phyloP scores from a whole-genome alignment of 306 rosid genomes.

The Cyclanthera cordifolia region DNA sequence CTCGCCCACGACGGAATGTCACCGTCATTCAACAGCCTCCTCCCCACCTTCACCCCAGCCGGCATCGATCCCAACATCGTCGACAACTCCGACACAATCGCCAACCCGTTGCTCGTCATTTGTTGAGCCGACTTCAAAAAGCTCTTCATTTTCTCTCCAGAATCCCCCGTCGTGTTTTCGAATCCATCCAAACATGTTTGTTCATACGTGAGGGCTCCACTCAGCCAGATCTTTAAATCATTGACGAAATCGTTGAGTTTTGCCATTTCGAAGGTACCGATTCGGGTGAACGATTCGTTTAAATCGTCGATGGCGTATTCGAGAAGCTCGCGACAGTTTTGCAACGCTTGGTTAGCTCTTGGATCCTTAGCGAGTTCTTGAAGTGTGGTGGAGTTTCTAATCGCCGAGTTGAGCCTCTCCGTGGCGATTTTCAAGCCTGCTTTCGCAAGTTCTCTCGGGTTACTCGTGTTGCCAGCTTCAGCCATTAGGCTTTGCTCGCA shows the following conservation, averaged over 20 bases:
- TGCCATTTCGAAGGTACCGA: slow-evolving; percentile 22
- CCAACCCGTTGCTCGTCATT: slow-evolving; percentile 35
- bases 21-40: slow-evolving; percentile 9
- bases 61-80: background rate
- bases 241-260: slow-evolving; percentile 18
- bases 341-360: slow-evolving; percentile 33
- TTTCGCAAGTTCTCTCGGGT: slow-evolving; percentile 21
- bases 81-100: slow-evolving; percentile 18
- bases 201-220: slow-evolving; percentile 31
- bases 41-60: background rate
- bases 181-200: slow-evolving; percentile 41
- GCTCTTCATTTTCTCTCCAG: slow-evolving; percentile 25
- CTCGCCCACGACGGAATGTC: slow-evolving; percentile 29
- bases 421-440: slow-evolving; percentile 15
- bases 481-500: slow-evolving; percentile 23
- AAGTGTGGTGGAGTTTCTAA: slow-evolving; percentile 22
- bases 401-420: background rate
- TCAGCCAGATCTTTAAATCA: slow-evolving; percentile 42
- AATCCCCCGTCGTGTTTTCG: slow-evolving; percentile 21
- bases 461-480: background rate
- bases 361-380: slow-evolving; percentile 26
- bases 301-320: slow-evolving; percentile 30
- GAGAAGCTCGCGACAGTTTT: slow-evolving; percentile 35
- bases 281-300: slow-evolving; percentile 4
- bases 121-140: slow-evolving; percentile 20